These are phyloP conservation scores for Candida silvatica DNA, from an alignment of 805 yeast species.

Conservation along the genomic window DNA sequence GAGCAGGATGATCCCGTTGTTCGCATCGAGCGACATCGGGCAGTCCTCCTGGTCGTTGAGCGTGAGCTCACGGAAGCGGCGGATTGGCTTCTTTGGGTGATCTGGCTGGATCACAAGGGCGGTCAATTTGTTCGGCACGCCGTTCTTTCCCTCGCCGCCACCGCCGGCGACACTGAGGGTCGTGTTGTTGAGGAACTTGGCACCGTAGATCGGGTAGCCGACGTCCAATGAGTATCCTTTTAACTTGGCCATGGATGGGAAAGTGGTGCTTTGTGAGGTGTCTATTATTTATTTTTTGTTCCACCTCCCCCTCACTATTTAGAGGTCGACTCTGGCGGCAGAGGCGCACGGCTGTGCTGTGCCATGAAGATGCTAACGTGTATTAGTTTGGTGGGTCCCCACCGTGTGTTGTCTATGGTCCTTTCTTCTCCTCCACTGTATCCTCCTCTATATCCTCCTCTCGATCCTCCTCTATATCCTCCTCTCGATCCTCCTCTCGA, in stretches of 20 bases:
- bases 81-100: slow-evolving; percentile 37
- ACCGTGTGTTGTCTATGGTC: too few relatives aligned
- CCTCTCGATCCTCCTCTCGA: too few relatives aligned
- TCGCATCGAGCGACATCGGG: slow-evolving; percentile 74
- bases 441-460: too few relatives aligned
- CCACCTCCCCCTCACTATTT: too few relatives aligned
- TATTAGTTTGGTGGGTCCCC: too few relatives aligned
- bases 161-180: slow-evolving; percentile 80
- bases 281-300: too few relatives aligned
- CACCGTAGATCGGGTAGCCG: slow-evolving; percentile 79
- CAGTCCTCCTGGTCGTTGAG: slow-evolving; percentile 61
- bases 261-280: too few relatives aligned
- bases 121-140: slow-evolving; percentile 76
- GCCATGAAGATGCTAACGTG: background rate
- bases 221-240: slow-evolving; percentile 17
- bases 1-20: slow-evolving; percentile 45
- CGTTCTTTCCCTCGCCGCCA: slow-evolving; percentile 91
- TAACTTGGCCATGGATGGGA: slow-evolving; percentile 18
- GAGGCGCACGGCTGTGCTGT: too few relatives aligned
- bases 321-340: too few relatives aligned
- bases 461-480: background rate
- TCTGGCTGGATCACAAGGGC: slow-evolving; percentile 51
- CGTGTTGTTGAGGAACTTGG: slow-evolving; percentile 54
- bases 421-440: too few relatives aligned
- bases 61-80: slow-evolving; percentile 51